Evolutionary conservation across 225 moss, liverwort and hornwort genomes (phyloP).

Genomic region (Pleurozium schreberi): DNA sequence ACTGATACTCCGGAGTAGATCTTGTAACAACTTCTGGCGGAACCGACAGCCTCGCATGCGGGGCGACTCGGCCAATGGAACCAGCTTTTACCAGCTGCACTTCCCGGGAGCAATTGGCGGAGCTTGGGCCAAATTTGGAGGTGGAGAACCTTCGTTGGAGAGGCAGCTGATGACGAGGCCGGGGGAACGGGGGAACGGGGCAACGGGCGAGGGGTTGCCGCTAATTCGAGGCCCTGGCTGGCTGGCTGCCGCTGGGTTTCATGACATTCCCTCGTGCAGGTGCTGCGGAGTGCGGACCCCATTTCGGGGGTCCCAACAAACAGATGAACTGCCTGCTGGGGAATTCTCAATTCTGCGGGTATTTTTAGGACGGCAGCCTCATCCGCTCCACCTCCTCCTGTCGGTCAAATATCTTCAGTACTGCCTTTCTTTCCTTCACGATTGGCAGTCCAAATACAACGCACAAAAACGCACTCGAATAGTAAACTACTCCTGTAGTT

Average conservation of each 20-base stretch:
- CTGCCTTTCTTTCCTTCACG: background rate
- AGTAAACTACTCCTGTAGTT: background rate
- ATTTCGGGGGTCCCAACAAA: background rate
- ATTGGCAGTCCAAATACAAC: background rate
- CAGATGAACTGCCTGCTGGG: too few relatives aligned
- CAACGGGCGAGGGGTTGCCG: background rate
- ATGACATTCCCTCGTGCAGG: conserved; percentile 9
- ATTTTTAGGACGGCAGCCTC: background rate
- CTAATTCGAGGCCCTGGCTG: background rate
- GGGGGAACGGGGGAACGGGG: background rate
- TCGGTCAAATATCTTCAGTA: background rate
- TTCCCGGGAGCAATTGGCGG: background rate
- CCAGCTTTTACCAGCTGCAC: too few relatives aligned
- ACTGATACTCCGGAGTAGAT: background rate
- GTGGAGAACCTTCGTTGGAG: background rate
- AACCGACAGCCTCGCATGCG: background rate
- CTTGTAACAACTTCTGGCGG: background rate
- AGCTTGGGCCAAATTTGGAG: background rate
- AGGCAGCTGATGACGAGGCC: background rate
- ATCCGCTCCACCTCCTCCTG: conserved; percentile 7
- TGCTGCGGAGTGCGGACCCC: background rate
- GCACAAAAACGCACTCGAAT: background rate
- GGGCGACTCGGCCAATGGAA: background rate
- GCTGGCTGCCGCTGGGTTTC: background rate
- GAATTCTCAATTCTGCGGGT: background rate